These are phyloP conservation scores for Naganishia sp. DNA, from an alignment of 1,284 basidiomycete genomes.

Conservation along the genomic window DNA sequence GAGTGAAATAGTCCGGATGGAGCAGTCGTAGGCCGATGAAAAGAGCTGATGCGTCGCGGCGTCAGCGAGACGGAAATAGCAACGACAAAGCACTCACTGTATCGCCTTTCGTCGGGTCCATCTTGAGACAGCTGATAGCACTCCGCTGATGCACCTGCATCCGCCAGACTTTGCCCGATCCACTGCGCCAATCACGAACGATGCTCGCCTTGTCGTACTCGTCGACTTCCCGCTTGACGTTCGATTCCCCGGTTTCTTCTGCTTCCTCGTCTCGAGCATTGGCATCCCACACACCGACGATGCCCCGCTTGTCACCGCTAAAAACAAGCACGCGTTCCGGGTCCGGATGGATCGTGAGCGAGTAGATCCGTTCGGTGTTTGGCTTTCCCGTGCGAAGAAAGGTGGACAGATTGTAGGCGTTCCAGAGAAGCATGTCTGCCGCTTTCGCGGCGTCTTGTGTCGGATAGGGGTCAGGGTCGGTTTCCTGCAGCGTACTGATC, in stretches of 20 bases:
- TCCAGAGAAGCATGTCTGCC: constrained; percentile 31
- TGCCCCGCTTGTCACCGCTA: constrained; percentile 55
- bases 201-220: constrained; percentile 39
- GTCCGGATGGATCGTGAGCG: constrained; percentile 56
- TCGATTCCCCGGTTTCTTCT: neutral
- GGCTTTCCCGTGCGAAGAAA: constrained; percentile 51
- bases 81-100: constrained; percentile 42
- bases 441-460: neutral
- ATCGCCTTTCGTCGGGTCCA: constrained; percentile 49
- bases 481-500: neutral
- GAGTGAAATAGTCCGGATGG: constrained; percentile 54
- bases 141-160: constrained; percentile 53
- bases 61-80: neutral
- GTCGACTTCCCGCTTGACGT: constrained; percentile 34
- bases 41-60: constrained; percentile 45
- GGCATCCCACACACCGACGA: constrained; percentile 50
- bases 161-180: constrained; percentile 51
- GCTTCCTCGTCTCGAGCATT: constrained; percentile 16
- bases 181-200: constrained; percentile 30
- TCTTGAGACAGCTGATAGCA: constrained; percentile 52
- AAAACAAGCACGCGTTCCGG: constrained; percentile 53
- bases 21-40: constrained; percentile 56
- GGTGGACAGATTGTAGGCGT: constrained; percentile 44
- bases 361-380: constrained; percentile 55
- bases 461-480: constrained; percentile 9